Conservation (phyloP, 495 filamentous ascomycete species). For the Parathielavia hyrcaniae region DNA sequence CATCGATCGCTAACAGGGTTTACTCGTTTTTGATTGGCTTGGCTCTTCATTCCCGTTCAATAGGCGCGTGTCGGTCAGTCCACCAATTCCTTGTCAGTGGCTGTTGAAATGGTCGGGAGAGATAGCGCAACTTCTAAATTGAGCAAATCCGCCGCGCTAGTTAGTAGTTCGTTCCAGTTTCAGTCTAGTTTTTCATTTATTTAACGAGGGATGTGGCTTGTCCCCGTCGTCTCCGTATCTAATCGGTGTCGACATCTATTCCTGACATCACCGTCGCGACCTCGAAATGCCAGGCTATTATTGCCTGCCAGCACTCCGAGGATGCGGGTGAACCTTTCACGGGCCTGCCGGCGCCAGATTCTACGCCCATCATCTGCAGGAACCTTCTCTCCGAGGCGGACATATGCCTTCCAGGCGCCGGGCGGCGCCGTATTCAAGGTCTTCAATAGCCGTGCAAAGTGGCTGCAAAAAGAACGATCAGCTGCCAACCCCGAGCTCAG, state of each 20-base stretch:
- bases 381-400: constrained; percentile 33
- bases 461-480: constrained; percentile 82
- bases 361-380: not conserved
- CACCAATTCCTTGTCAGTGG: no score
- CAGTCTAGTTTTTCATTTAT: no score
- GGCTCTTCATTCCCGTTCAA: no score
- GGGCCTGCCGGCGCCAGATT: constrained; percentile 21
- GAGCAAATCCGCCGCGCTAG: no score
- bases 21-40: no score
- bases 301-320: constrained; percentile 21
- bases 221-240: not conserved
- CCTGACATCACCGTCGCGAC: constrained; percentile 1
- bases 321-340: constrained; percentile 30
- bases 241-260: not conserved
- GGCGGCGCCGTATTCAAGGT: constrained; percentile 75
- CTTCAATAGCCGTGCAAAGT: constrained; percentile 84
- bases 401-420: constrained; percentile 69
- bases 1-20: no score
- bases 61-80: no score
- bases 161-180: no score
- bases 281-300: constrained; percentile 13
- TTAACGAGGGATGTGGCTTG: no score
- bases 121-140: no score
- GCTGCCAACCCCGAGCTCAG: constrained; percentile 63
- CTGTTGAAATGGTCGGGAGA: no score